Percentiles rank a stretch among this genome's conserved stretches.
Conservation (phyloP, 345 rosid species). For the Reutealis trisperma region DNA sequence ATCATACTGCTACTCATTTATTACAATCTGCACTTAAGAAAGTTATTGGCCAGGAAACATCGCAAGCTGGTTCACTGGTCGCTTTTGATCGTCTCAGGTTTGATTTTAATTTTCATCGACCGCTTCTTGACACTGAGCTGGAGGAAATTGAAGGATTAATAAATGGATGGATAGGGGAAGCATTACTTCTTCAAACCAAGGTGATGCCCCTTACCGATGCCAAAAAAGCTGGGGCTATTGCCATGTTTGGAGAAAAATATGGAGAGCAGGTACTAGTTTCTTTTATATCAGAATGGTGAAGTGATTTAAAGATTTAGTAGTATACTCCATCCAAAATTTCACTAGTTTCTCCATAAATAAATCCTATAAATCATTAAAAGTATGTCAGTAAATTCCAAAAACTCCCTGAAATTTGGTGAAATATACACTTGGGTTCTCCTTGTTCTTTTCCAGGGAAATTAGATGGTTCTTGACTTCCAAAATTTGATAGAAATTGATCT, state of each 20-base stretch:
- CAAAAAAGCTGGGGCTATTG: slow-evolving; percentile 87
- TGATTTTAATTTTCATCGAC: slow-evolving; percentile 84
- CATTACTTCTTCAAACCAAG: slow-evolving; percentile 71
- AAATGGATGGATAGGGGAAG: slow-evolving; percentile 84
- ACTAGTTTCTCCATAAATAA: background rate
- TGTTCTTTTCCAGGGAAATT: too few relatives aligned
- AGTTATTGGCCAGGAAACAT: slow-evolving; percentile 80
- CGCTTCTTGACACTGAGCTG: slow-evolving; percentile 65
- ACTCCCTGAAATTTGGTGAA: background rate
- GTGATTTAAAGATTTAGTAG: background rate
- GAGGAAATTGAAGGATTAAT: slow-evolving; percentile 71
- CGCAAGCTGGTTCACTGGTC: slow-evolving; percentile 97
- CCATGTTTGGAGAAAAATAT: slow-evolving; percentile 98
- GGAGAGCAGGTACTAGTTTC: slow-evolving; percentile 67
- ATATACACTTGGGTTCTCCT: too few relatives aligned
- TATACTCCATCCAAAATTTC: background rate
- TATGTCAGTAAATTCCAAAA: background rate
- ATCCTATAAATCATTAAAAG: background rate
- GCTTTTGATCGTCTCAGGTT: slow-evolving; percentile 96
- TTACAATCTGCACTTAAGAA: slow-evolving; percentile 90
- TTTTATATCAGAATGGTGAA: slow-evolving; percentile 9
- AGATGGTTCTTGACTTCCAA: too few relatives aligned
- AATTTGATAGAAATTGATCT: background rate
- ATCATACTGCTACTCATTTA: slow-evolving; percentile 96
- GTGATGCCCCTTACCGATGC: slow-evolving; percentile 82